Percentiles rank a stretch among this genome's conserved stretches.
Evolutionary conservation across 805 yeast genomes (phyloP).

Genomic region (Nakazawaea wyomingensis): DNA sequence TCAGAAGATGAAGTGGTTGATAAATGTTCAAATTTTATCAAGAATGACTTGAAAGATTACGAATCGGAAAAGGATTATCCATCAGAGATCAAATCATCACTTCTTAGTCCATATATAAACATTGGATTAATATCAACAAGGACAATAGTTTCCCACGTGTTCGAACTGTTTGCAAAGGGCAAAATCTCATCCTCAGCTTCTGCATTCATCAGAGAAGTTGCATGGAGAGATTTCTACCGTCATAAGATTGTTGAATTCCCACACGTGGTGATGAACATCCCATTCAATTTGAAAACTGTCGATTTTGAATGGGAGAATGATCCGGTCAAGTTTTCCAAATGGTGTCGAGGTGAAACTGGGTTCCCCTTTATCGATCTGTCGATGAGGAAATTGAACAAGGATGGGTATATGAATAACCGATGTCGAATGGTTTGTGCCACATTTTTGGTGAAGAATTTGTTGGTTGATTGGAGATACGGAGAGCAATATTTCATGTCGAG

Average conservation of each 20-base stretch:
- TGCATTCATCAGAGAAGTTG: conserved; percentile 47
- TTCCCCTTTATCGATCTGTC: conserved; percentile 54
- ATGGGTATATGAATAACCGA: conserved; percentile 51
- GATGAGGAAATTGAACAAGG: conserved; percentile 46
- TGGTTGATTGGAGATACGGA: conserved; percentile 53
- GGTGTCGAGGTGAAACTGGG: conserved; percentile 54
- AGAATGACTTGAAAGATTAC: conserved; percentile 25
- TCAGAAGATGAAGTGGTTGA: conserved; percentile 31
- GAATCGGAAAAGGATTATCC: conserved; percentile 28
- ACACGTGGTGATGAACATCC: conserved; percentile 42
- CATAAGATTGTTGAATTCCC: conserved; percentile 48
- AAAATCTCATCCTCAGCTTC: conserved; percentile 32
- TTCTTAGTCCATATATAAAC: conserved; percentile 41
- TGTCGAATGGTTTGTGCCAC: conserved; percentile 50
- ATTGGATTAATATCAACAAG: conserved; percentile 42
- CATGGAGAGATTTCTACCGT: conserved; percentile 55
- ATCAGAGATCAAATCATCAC: conserved; percentile 29
- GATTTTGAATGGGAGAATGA: conserved; percentile 40
- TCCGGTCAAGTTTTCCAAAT: conserved; percentile 34
- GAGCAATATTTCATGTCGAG: conserved; percentile 44
- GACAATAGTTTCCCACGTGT: conserved; percentile 28
- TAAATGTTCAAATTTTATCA: conserved; percentile 14
- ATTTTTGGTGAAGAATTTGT: conserved; percentile 43
- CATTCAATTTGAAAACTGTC: conserved; percentile 38
- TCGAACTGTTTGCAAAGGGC: conserved; percentile 22